Evolutionary conservation across 2,329 filamentous ascomycete species (phyloP), one percentile per base, ranked within the genome.

Genomic region (Magnaporthiopsis incrustans): DNA sequence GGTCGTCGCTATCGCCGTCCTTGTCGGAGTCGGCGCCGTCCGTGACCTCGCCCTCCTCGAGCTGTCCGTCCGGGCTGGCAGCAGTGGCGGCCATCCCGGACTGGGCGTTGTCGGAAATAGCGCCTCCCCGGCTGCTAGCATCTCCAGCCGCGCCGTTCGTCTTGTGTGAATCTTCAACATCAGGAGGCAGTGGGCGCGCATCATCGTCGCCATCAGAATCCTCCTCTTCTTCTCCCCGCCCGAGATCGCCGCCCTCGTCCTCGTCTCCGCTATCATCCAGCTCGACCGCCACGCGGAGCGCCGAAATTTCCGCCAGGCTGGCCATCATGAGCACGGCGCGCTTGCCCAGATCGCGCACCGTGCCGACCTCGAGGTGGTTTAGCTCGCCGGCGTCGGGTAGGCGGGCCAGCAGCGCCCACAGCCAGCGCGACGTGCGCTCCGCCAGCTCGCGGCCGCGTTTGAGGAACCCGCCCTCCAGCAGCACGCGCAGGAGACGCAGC

Each of bases 371-470:
- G 58, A 86, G 84, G 67, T 91, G 89, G 66, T 86, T 85, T 73
- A 97, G 78, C 73, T 90, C 87, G 1, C 92, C 92, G 12, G 85
- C 78, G 50, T 91, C 89, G 0, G 90, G 88, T 65, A 94, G 81
- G 65, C 87, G 84, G 3, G 90, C 91, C 59, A 97, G 79, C 65
- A 97, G 75, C 0, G 89, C 87, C 93, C 92, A 97, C 4, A 91
- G 79, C 94, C 94, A 98, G 22, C 86, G 82, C 66, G 91, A 92
- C 5, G 90, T 86, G 60, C 87, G 83, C 69, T 85, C 82, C 32
- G 85, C 80, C 35, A 92, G 78, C 35, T 82, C 80, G 27, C 79
- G 76, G n/a, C 83, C 84, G 61, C 82, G 82, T 59, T 81, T 82
- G 63, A 89, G 81, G 62, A 89, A 85, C 66, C 85, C 85, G 63